Base-by-base conservation (phyloP, 2,329 filamentous ascomycete genomes). In the Akanthomyces dipterigenus region DNA sequence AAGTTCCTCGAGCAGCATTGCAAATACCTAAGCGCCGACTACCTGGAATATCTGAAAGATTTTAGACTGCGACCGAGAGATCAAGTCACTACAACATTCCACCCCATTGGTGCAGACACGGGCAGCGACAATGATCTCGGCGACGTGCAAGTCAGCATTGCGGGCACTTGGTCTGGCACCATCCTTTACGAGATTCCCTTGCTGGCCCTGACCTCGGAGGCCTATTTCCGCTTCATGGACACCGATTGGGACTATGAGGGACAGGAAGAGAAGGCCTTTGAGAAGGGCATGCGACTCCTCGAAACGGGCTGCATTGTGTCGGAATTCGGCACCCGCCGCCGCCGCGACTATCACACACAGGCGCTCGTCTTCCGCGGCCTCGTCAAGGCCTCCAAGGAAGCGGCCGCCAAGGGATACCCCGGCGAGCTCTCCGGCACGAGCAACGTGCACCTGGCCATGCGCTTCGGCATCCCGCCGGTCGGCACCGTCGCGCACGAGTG, bases 111-210 rank as follows among this genome's bases (percentile, higher is more conserved):
- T 4, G 71, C 77, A 40, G 79, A 90, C 67, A 87, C 84, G 0
- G 85, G 84, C 24, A 79, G 80, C 45, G 86, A 88, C 54, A 78
- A 84, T 2, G 86, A 88, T 62, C 68, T 88, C 48, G 95, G 95
- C 48, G 88, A 93, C 63, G 77, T 97, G 55, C 79, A 88, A 67
- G 86, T 98, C 65, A 78, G 85, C 45, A 88, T 96, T 65, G 86
- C 87, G 67, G 95, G 95, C 11, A 80, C 87, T 60, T 99, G 95
- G 95, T 84, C 91, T 9, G 92, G 97, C 67, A 98, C 95, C 0
- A 99, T 99, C 62, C 84, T 99, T 26, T 99, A 99, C 77, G 95
- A 99, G 77, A 97, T 99, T 62, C 95, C 95, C 0, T 82, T 99
- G 24, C 82, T 99, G 22, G 92, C 96, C 3, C 76, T 99, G 65